Conservation (phyloP, 2,329 filamentous ascomycete species). For the Emergomyces orientalis region DNA sequence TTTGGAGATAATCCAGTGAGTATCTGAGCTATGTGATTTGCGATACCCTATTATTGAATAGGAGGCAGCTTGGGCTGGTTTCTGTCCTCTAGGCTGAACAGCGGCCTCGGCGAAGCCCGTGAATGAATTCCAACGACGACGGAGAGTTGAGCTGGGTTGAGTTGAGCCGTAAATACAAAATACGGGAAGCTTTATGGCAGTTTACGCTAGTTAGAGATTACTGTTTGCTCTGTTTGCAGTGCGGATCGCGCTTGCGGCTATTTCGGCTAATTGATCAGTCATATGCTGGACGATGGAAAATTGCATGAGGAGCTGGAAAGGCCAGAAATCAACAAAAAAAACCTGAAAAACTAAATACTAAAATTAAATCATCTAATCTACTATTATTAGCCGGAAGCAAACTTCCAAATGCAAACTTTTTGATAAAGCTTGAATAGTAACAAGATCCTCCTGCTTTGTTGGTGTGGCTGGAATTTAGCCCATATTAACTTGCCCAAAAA, state of each 20-base stretch:
- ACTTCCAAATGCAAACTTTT: too few species aligned
- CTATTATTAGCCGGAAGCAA: too few species aligned
- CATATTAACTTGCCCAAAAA: too few species aligned
- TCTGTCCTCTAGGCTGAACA: not conserved
- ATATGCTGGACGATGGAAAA: too few species aligned
- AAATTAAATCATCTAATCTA: too few species aligned
- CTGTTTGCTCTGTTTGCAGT: not conserved
- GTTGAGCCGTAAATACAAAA: not conserved
- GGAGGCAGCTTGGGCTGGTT: not conserved
- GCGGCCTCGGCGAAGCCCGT: not conserved
- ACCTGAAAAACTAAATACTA: too few species aligned
- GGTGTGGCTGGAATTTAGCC: too few species aligned
- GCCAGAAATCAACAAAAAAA: too few species aligned
- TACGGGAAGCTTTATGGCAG: not conserved
- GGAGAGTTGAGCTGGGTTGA: not conserved
- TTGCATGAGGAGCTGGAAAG: too few species aligned
- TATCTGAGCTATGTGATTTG: not conserved
- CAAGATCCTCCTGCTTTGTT: too few species aligned
- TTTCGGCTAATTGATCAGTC: not conserved
- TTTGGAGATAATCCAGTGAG: not conserved
- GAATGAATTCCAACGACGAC: not conserved
- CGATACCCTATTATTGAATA: not conserved
- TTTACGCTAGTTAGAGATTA: not conserved
- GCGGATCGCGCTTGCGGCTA: not conserved
- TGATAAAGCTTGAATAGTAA: too few species aligned